Conservation (phyloP, 2,329 filamentous ascomycete genomes). For the Fusarium piperis region DNA sequence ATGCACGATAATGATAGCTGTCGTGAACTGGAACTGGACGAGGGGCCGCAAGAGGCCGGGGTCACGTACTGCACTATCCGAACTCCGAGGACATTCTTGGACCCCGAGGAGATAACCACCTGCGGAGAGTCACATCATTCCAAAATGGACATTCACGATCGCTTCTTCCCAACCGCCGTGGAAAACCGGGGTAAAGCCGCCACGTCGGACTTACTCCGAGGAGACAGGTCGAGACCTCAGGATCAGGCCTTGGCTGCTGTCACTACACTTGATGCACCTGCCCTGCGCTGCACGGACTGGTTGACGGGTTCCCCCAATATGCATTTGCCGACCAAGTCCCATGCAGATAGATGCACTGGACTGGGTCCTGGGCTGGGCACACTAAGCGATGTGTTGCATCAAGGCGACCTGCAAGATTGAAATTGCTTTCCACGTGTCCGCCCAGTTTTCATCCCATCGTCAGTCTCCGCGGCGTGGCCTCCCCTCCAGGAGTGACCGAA, state of each 20-base stretch:
- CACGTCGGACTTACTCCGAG: conserved; percentile 29
- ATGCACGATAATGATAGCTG: neutral
- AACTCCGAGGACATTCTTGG: conserved; percentile 2
- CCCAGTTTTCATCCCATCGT: conserved; percentile 5
- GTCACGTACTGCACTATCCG: neutral
- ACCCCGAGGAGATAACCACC: conserved; percentile 20
- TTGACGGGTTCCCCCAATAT: neutral
- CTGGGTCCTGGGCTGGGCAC: neutral
- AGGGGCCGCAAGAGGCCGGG: neutral
- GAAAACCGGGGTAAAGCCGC: conserved; percentile 1
- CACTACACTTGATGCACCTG: neutral
- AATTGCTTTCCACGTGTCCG: conserved; percentile 6
- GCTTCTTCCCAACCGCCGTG: conserved; percentile 6
- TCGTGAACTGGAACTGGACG: neutral
- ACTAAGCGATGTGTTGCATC: conserved; percentile 5
- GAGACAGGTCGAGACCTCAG: conserved; percentile 1
- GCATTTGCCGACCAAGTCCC: conserved; percentile 1
- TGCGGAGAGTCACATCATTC: conserved; percentile 22
- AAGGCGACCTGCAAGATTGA: conserved; percentile 10
- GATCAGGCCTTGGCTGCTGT: neutral
- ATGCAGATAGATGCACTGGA: neutral
- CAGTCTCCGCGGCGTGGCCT: conserved; percentile 11
- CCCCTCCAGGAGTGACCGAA: neutral
- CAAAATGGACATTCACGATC: conserved; percentile 21
- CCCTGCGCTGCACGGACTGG: neutral